phyloP scores from a whole-genome alignment of 2,329 filamentous ascomycete genomes.

The Periglandula ipomoeae region DNA sequence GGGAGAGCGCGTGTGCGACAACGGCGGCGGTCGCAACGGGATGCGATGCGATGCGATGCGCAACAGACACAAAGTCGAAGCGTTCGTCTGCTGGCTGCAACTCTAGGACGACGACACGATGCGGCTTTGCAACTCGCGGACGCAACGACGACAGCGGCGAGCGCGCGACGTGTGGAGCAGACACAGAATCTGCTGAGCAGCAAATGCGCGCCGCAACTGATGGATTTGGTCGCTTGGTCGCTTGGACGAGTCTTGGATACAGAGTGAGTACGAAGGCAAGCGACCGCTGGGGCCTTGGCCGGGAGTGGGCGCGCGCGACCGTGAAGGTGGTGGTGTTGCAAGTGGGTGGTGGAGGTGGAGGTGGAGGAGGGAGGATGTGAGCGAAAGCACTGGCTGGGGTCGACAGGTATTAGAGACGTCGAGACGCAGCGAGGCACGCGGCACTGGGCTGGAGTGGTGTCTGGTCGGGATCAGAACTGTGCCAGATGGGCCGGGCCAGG shows the following conservation, averaged over 20 bases:
- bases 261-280: conserved; percentile 2
- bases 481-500: background rate
- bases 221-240: background rate
- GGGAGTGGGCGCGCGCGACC: conserved; percentile 13
- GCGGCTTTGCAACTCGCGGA: background rate
- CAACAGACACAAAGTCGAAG: conserved; percentile 4
- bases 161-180: conserved; percentile 7
- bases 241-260: conserved; percentile 1
- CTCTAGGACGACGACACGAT: conserved; percentile 3
- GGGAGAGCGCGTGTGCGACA: conserved; percentile 11
- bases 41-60: conserved; percentile 6
- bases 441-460: conserved; percentile 8
- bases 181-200: background rate
- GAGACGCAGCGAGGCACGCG: conserved; percentile 8
- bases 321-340: conserved; percentile 8
- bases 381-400: conserved; percentile 9
- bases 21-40: conserved; percentile 4
- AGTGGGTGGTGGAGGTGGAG: conserved; percentile 13
- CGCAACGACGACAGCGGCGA: conserved; percentile 5
- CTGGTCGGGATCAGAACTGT: background rate
- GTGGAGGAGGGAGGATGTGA: conserved; percentile 13
- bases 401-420: conserved; percentile 5
- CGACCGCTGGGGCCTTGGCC: conserved; percentile 10
- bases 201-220: conserved; percentile 5
- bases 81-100: background rate